Conservation (phyloP, 495 filamentous ascomycete genomes). For the Barbatosphaeria neglecta region DNA sequence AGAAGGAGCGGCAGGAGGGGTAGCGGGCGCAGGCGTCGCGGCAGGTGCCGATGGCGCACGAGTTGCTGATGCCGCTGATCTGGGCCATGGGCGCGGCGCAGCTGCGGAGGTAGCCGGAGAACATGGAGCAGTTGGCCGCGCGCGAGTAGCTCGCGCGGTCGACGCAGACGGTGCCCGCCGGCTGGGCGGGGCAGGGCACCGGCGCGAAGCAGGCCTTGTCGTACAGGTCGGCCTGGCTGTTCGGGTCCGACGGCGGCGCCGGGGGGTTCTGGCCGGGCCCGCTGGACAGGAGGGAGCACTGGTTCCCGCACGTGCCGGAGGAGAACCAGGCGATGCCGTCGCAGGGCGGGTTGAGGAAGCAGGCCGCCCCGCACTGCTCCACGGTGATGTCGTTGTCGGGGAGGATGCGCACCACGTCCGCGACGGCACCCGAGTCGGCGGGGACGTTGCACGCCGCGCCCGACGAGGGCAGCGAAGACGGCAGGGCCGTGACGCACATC, state of each 20-base stretch:
- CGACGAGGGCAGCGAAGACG: not conserved
- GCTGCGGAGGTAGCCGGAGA: not conserved
- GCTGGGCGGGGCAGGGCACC: not conserved
- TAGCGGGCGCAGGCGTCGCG: not conserved
- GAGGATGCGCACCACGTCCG: not conserved
- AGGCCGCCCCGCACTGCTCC: not conserved
- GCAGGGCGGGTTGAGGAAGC: not conserved
- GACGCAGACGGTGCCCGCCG: not conserved
- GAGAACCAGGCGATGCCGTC: not conserved
- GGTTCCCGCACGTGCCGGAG: not conserved
- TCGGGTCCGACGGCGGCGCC: not conserved
- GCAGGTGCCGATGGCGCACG: not conserved
- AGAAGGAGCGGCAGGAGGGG: not conserved
- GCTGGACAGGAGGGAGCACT: not conserved
- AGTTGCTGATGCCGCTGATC: not conserved
- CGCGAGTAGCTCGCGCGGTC: not conserved
- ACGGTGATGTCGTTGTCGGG: not conserved
- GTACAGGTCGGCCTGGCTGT: not conserved
- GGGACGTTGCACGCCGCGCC: not conserved
- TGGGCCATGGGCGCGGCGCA: not conserved
- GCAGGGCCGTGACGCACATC: not conserved
- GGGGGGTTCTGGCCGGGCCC: not conserved
- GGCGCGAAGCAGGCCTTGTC: not conserved
- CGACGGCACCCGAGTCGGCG: not conserved
- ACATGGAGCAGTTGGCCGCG: not conserved